Evolutionary conservation across 495 filamentous ascomycete species (phyloP), one percentile per base, ranked within the genome.

Genomic region (Penicillium canariense): DNA sequence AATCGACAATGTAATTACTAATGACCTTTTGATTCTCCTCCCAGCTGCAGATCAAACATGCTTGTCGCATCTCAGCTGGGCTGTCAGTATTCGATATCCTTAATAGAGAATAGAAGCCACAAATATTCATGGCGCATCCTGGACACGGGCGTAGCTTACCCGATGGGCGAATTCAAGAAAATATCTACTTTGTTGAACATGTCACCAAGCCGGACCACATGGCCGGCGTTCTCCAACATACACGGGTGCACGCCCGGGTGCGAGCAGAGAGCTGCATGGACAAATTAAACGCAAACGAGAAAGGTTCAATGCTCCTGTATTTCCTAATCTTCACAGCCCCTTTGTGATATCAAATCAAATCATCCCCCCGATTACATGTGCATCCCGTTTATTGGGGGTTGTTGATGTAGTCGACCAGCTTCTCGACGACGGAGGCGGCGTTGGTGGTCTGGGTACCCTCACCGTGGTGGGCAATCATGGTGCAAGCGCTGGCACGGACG

Each of bases 391-490:
- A 71, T 55, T 55, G 51, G 56, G 61, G 55, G 39, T 69, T 65
- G 69, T 72, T 73, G 65, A 76, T 68, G 71, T 74, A 76, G 61
- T 76, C 73, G 45, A 67, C 70, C 18, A 76, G 64, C 52, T 70
- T 68, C 67, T 76, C 71, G 15, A 76, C 63, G 25, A 70, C 66
- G 36, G 65, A 65, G 2, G 70, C 70, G 35, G 71, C 73, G 54
- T 72, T 72, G 61, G 67, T 54, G 23, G 86, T 86, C 62, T 85
- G 77, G 36, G 81, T 72, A 34, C 58, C 68, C 68, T 95, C 91
- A 62, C 78, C 78, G 79, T 96, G 87, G 77, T 96, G 90, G 60
- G 81, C 87, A 69, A 98, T 73, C 65, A 98, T 84, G 67, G 96
- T 81, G 62, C 90, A 88, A 73, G 92, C 87, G 48, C 73, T 84